Evolutionary conservation across 768 basidiomycete genomes (phyloP).

Genomic region (Pholiota conissans): DNA sequence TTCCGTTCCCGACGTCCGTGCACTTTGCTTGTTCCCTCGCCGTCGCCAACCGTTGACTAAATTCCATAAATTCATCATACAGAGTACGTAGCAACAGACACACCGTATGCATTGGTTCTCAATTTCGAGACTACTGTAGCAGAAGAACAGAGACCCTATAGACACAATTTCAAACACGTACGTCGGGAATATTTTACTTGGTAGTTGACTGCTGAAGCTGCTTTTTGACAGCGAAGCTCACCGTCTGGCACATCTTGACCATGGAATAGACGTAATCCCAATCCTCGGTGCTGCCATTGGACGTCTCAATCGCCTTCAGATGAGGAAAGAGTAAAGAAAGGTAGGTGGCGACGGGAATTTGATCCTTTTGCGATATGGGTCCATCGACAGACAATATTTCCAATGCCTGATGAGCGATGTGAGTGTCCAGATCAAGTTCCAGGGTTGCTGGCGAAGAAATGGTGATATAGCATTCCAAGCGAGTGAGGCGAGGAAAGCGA

Average conservation of each 20-base stretch:
- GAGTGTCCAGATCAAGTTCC: not conserved
- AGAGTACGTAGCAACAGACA: too few relatives aligned
- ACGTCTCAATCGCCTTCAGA: slow-evolving; percentile 6
- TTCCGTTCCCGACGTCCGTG: too few relatives aligned
- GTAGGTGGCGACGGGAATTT: slow-evolving; percentile 6
- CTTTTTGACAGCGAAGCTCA: not conserved
- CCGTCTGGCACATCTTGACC: slow-evolving; percentile 7
- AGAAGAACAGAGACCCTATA: too few relatives aligned
- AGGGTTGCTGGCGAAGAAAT: not conserved
- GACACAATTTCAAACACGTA: too few relatives aligned
- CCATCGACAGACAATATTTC: slow-evolving; percentile 3
- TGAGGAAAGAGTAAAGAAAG: slow-evolving; percentile 14
- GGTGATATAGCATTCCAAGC: not conserved
- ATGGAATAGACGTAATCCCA: slow-evolving; percentile 9
- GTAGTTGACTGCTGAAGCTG: too few relatives aligned
- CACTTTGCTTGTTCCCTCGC: too few relatives aligned
- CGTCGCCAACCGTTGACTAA: too few relatives aligned
- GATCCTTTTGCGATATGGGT: not conserved
- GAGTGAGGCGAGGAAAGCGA: not conserved
- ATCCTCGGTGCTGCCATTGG: not conserved
- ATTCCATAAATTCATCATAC: too few relatives aligned
- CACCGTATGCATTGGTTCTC: too few relatives aligned
- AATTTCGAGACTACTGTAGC: too few relatives aligned
- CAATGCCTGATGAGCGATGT: slow-evolving; percentile 1
- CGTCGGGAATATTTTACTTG: too few relatives aligned